Base-by-base conservation (phyloP, 352 stramenopile genomes). In the Phytophthora aleatoria region DNA sequence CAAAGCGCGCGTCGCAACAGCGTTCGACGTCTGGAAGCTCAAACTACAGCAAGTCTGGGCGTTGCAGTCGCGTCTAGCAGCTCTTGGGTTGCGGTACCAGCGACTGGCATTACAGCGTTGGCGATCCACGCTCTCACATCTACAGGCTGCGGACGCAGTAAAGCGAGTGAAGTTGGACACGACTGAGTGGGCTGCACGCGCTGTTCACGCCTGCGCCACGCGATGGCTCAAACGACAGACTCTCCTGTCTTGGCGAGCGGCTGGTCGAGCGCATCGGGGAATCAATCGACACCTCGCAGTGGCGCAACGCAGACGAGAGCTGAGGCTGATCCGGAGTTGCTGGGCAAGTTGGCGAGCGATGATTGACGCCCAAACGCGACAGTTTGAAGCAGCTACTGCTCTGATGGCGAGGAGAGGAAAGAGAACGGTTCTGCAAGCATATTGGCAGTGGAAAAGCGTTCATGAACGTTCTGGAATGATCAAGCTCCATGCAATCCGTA, bases 191-290 rank as follows among this genome's bases (percentile, higher is more conserved):
- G 56, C 54, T 33, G 49, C 42, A 38, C 56, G 31, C n/a, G 30
- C 48, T n/a, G 50, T 56, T 13, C 49, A 66, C 15, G 45, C 36
- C 2, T 73, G 54, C 24, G 42, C 35, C 2, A 43, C 12, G 27
- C 65, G 62, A 13, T 61, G 50, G 65, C 36, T 69, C n/a, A 61
- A 55, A 20, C 53, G 53, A 33, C 65, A 54, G 7, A 44, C 10
- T 15, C 33, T 66, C 10, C 4, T 49, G 12, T 47, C 50, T 41
- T 73, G 65, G 65, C 54, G 56, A 53, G 30, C 35, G 16, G 43
- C 62, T 27, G 28, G 24, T 27, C 41, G 36, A 42, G 13, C 12
- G 41, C 55, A 27, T 31, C 43, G 33, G 4, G n/a, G 36, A 49
- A 54, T 54, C 31, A 57, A 53, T 33, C 41, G 49, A 16, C 39